Evolutionary conservation across 176 grass and related monocot species (phyloP), one percentile per base, ranked within the genome.

Genomic region (Carex myosuroides): DNA sequence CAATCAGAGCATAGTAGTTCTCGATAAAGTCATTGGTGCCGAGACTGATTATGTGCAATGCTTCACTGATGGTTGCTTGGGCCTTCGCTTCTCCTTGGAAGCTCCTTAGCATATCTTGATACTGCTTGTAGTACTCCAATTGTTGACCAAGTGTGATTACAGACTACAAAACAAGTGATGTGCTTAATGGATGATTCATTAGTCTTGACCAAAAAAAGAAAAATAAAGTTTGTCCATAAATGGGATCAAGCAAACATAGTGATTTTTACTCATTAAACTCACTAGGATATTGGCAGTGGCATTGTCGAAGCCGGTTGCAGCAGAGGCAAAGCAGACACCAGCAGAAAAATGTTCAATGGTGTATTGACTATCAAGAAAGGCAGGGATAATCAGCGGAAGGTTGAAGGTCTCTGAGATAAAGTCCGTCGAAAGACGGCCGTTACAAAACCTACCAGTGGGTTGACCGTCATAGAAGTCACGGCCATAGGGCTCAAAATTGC

Each of bases 361-460:
- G 53, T 68, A 59, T 20, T 67, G 79, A n/a, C 81, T 6, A 85
- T 92, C 91, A 26, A 94, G 91, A 88, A 93, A 97, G 20, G 94
- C 86, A 1, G 94, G 94, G 76, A 97, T 76, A 52, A 65, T 57
- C 41, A 81, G 80, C 0, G 75, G 85, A n/a, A 97, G 69, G 7
- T 91, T 91, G 70, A 94, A 88, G 8, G 91, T 76, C 81, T 93
- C 79, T 29, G 90, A 93, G 89, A 93, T 71, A 91, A 97, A 93
- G 57, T 97, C 94, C 6, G 91, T 89, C 6, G 86, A 24, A 30
- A 97, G 85, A 12, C 89, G 86, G 70, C 94, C 94, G 54, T 97
- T 97, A 85, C 83, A 90, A 87, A 97, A 97, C 86, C 94, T 90
- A 53, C 94, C 94, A 0, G 94, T 97, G n/a, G 94, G 84, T 39